Evolutionary conservation across 352 stramenopile genomes (phyloP), one percentile per base, ranked within the genome.

Genomic region (Pythium brachiatum): DNA sequence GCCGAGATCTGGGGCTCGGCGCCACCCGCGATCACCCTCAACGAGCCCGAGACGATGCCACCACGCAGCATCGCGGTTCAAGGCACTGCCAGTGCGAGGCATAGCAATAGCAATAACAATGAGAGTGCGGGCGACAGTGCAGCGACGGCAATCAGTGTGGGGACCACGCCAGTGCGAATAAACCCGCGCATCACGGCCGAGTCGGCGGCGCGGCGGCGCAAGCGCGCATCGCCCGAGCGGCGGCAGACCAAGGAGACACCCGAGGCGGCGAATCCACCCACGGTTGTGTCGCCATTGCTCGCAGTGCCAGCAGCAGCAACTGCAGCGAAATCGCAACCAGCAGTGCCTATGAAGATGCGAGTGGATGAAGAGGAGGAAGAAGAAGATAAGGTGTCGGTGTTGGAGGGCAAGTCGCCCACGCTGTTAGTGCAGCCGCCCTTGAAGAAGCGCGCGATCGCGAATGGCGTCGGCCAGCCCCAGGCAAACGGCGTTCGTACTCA

Each of bases 1-100:
- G 80, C 73, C 0, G 78, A 85, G 41, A 68, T 91, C 7, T 79
- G 69, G 38, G 64, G 66, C 1, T 64, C 75, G 2, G 68, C 73
- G 41, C 26, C 39, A 27, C n/a, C 32, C 46, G 36, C 29, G 20
- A 20, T 61, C 34, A 43, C 44, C 18, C 43, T 62, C 15, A 53
- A 27, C 36, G 57, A 47, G 20, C 21, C n/a, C 12, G 50, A 27
- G 20, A 50, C n/a, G n/a, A 7, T 18, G 16, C 39, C 39, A 15
- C 39, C 9, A 46, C 53, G 23, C 18, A 63, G 11, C 58, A 62
- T n/a, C n/a, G n/a, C n/a, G n/a, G n/a, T n/a, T n/a, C n/a, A n/a
- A n/a, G n/a, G n/a, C n/a, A n/a, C n/a, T n/a, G n/a, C n/a, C n/a
- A n/a, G n/a, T n/a, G 26, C 31, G 15, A 32, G 51, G 27, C 6